Base-by-base conservation (phyloP, 1,284 basidiomycete species). In the Boletus holoroseus region DNA sequence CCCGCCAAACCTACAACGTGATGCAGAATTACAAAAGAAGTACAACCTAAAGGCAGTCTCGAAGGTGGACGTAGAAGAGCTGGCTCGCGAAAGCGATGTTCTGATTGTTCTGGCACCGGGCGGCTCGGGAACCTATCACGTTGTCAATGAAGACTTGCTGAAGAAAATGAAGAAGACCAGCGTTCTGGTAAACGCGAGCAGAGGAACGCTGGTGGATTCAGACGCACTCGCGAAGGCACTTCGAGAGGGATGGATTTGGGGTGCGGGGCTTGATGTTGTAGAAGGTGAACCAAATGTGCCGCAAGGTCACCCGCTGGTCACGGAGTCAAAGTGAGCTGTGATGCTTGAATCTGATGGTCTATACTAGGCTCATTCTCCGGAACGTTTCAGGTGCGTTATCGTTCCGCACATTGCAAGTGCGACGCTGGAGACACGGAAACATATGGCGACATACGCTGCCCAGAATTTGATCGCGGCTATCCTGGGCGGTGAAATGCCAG, bases 351-450 rank as follows among this genome's bases (percentile, higher is more conserved):
- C n/a, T n/a, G 3, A 32, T 42, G 24, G 30, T 40, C 35, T 30
- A 28, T 42, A n/a, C 11, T 28, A 5, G 5, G 13, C 35, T 62
- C 15, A 57, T 36, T 55, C 26, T 38, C 38, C 32, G 31, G 37
- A 47, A 38, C 18, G 16, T 31, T 16, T 20, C 58, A 89, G 88
- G 60, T 88, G 88, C 56, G 75, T 85, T 5, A 75, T 94, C 13
- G 62, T 98, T 28, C 94, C 95, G 0, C 94, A 98, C 63, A 85
- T 98, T 49, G 95, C 83, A 20, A 92, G 88, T 55, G 94, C 89
- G 2, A 94, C 94, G 22, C 75, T 81, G 15, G 89, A 96, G 70
- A 91, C 93, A 9, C 76, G 94, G 49, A 67, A 79, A 36, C 86
- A 76, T 3, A 96, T 96, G 93, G 90, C 86, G 0, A 79, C 76